Conservation (phyloP, 305 asterid genomes). For the Rubia balearica region DNA sequence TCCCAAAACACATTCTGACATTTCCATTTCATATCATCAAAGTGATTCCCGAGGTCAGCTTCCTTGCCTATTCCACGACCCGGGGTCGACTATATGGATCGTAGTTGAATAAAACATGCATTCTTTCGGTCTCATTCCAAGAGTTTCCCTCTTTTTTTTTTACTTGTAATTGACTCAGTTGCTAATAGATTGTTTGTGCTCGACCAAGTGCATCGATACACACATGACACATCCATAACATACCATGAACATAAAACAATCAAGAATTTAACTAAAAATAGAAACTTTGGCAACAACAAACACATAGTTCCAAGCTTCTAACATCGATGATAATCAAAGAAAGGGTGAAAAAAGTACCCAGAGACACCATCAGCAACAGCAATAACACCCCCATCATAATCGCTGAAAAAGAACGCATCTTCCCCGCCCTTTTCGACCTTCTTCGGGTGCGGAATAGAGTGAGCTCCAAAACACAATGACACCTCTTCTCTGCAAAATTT, state of each 20-base stretch:
- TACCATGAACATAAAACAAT: not conserved
- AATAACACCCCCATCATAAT: conserved; percentile 58
- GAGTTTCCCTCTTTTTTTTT: no score
- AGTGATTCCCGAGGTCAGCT: not conserved
- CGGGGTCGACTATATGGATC: no score
- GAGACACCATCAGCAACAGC: conserved; percentile 95
- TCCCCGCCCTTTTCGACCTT: conserved; percentile 90
- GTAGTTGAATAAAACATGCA: no score
- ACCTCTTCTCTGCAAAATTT: conserved; percentile 32
- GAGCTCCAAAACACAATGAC: conserved; percentile 56
- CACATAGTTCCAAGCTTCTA: not conserved
- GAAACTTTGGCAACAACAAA: not conserved
- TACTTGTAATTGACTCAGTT: no score
- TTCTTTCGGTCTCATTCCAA: no score
- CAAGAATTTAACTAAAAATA: not conserved
- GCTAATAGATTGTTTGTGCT: no score
- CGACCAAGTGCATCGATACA: no score
- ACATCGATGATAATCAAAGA: not conserved
- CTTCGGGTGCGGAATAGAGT: conserved; percentile 75
- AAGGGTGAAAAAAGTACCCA: conserved; percentile 32
- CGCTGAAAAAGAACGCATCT: conserved; percentile 75
- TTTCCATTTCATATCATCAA: not conserved
- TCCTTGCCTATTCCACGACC: not conserved
- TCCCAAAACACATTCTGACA: not conserved
- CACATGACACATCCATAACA: no score